These are phyloP conservation scores for Populus ilicifolia DNA, from an alignment of 345 rosid genomes.

Conservation along the genomic window DNA sequence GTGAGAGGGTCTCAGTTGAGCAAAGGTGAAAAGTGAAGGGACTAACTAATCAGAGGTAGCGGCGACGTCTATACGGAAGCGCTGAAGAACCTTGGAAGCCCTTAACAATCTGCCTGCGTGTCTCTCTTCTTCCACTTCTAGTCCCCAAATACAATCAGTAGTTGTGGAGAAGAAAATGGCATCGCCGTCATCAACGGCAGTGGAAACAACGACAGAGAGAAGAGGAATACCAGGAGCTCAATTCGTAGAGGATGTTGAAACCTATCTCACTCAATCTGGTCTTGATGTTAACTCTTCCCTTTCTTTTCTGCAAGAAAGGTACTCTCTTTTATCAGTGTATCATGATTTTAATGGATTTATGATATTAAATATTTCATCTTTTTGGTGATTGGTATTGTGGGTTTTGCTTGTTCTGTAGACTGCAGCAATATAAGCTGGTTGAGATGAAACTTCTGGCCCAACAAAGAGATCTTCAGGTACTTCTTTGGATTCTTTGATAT, in stretches of 20 bases:
- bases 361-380: neutral
- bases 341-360: neutral
- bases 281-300: slow-evolving; percentile 79
- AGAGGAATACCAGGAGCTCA: slow-evolving; percentile 90
- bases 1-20: neutral
- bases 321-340: neutral
- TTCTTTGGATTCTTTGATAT: neutral
- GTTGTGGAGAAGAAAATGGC: slow-evolving; percentile 18
- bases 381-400: neutral
- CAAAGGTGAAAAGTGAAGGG: neutral
- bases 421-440: slow-evolving; percentile 76
- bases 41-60: neutral
- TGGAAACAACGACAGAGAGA: slow-evolving; percentile 50
- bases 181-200: slow-evolving; percentile 16
- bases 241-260: slow-evolving; percentile 78
- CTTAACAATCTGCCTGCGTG: neutral
- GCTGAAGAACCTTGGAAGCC: neutral
- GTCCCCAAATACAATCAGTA: neutral
- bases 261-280: slow-evolving; percentile 60
- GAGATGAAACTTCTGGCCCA: slow-evolving; percentile 92
- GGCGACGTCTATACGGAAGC: neutral
- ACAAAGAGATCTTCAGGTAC: slow-evolving; percentile 53
- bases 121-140: neutral
- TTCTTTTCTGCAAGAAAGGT: slow-evolving; percentile 93
- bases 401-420: slow-evolving; percentile 38